Base-by-base conservation (phyloP, 2,329 filamentous ascomycete species). In the Cordyceps fumosorosea region DNA sequence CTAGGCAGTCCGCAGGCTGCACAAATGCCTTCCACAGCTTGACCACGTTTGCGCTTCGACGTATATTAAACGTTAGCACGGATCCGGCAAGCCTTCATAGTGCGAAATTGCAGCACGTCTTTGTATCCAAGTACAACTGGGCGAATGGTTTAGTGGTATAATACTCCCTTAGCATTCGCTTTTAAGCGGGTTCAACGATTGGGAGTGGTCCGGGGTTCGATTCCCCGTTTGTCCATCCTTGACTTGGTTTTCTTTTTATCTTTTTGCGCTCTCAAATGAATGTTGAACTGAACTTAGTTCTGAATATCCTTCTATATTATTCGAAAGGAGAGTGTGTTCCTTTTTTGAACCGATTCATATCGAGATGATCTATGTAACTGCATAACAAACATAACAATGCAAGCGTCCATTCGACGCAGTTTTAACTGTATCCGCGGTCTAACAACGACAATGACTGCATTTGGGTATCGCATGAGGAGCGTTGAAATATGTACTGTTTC, bases 191-290 rank as follows among this genome's bases (percentile, higher is more conserved):
- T 44, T 10, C 42, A 32, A 47, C 56, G 44, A 58, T 56, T 63
- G 62, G 62, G 62, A 63, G 62, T 63, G 62, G 62, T 63, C 62
- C 62, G 56, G 62, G 62, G 62, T 63, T 63, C 62, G 62, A 63
- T 63, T 63, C 62, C 62, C 62, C 56, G 62, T 63, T 63, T 59
- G 62, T 63, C 62, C 62, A 63, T 48, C 20, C 22, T 14, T 48
- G 12, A 34, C 29, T 37, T 48, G 44, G 26, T 29, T 24, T 57
- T 7, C 7, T 51, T 58, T 58, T 51, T 58, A 6, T 14, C 8
- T 12, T 50, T 40, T 48, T 44, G 6, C 18, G 2, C 22, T 26
- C 14, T 26, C 45, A 42, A 29, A 7, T 37, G 3, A 29, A 29
- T 6, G 6, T 1, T 7, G 8, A 29, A 6, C 29, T 29, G 29